Conservation (phyloP, 148 eudicot genomes). For the Fagopyrum tataricum region DNA sequence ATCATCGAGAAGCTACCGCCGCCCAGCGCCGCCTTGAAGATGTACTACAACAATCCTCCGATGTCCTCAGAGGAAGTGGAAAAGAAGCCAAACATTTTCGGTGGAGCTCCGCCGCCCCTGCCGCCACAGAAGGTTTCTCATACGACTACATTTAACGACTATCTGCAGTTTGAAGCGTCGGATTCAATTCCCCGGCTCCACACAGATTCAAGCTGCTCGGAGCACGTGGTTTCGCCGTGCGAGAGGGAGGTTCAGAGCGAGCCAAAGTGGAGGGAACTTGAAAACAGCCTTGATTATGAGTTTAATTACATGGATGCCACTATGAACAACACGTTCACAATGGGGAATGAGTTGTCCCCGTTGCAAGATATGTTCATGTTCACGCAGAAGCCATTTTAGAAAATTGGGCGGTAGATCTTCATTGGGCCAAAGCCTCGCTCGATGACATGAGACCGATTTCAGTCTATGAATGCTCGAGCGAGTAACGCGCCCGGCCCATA, state of each 20-base stretch:
- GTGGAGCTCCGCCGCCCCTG: constrained; percentile 11
- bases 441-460: constrained; percentile 17
- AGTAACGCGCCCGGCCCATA: background rate
- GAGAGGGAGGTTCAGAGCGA: constrained; percentile 48
- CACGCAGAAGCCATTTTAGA: constrained; percentile 29
- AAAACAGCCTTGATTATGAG: constrained; percentile 24
- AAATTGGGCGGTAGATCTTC: background rate
- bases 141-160: constrained; percentile 26
- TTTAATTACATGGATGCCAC: constrained; percentile 34
- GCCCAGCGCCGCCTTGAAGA: background rate
- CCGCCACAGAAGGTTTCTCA: constrained; percentile 11
- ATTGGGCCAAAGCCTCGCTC: constrained; percentile 1
- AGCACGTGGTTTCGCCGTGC: constrained; percentile 44
- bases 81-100: constrained; percentile 31
- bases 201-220: constrained; percentile 50
- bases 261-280: constrained; percentile 35
- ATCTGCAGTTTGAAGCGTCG: constrained; percentile 31
- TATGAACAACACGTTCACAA: constrained; percentile 15
- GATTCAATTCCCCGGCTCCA: constrained; percentile 42
- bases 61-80: constrained; percentile 19
- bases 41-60: background rate
- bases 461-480: constrained; percentile 12
- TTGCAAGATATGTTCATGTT: constrained; percentile 47
- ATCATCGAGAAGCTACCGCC: constrained; percentile 27
- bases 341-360: constrained; percentile 26